These are phyloP conservation scores for Rhizopus stolonifer DNA, from an alignment of 371 early-diverging fungal species.

Conservation along the genomic window DNA sequence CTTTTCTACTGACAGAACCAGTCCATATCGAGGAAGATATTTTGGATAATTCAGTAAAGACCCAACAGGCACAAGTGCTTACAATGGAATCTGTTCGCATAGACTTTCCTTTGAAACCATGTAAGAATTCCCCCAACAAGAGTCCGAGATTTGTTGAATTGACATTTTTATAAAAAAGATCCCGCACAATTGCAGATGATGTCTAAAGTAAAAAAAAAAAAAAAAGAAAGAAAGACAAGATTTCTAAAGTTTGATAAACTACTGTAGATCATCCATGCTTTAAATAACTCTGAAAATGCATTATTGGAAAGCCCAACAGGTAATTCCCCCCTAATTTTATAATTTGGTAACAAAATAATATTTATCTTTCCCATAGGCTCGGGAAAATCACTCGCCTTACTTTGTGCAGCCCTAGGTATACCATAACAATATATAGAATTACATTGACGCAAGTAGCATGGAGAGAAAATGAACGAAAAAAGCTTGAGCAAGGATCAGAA, in stretches of 20 bases:
- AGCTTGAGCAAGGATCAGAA: too few relatives aligned
- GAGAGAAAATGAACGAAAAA: slow-evolving; percentile 24
- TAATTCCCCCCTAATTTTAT: too few relatives aligned
- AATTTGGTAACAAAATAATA: too few relatives aligned
- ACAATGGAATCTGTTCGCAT: slow-evolving; percentile 43
- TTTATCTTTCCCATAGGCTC: too few relatives aligned
- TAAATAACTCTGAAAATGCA: slow-evolving; percentile 52
- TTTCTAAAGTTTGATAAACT: background rate
- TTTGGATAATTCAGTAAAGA: too few relatives aligned
- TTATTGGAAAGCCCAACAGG: slow-evolving; percentile 63
- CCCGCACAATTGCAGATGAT: slow-evolving; percentile 62
- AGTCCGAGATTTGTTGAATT: background rate
- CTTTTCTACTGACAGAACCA: too few relatives aligned
- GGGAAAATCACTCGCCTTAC: slow-evolving; percentile 57
- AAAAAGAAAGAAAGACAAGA: background rate
- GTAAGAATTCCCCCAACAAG: too few relatives aligned
- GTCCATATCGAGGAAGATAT: too few relatives aligned
- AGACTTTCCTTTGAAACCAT: slow-evolving; percentile 57
- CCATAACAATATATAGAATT: slow-evolving; percentile 4
- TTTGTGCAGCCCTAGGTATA: slow-evolving; percentile 54
- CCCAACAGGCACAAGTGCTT: slow-evolving; percentile 6
- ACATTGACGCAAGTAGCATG: slow-evolving; percentile 17
- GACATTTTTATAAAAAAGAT: slow-evolving; percentile 22
- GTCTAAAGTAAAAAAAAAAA: slow-evolving; percentile 38
- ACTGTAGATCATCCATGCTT: slow-evolving; percentile 49